Evolutionary conservation across 208 protist genomes (phyloP), one percentile per base, ranked within the genome.

Genomic region (Crithidia thermophila): DNA sequence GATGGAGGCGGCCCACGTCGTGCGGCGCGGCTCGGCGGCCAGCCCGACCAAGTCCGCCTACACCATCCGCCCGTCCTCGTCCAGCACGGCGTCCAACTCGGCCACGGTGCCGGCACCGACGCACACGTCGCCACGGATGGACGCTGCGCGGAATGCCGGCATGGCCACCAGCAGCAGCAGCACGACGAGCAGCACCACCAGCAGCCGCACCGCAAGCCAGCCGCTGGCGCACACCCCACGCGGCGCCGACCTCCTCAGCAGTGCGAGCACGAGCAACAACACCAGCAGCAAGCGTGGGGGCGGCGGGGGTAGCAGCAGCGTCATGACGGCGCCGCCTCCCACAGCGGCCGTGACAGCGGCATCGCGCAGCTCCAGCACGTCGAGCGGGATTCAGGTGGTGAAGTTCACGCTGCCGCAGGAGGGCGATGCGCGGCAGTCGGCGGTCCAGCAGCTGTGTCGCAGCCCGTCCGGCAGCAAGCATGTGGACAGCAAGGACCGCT

Each of bases 401-500:
- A 78, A 79, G 49, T 84, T 94, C 36, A 90, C 78, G 9, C 37
- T 94, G 57, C 88, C 88, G 8, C 33, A 50, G 1, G 78, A 85
- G 6, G 46, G 59, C 23, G 64, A 78, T 53, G 88, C 85, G 21
- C 74, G 81, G 59, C 72, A 80, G 31, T 82, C 82, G 51, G 88
- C 82, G n/a, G 75, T 94, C 37, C 69, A 64, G 53, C 88, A 91
- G 67, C 76, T 94, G 31, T 72, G 72, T 31, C 63, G 65, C 36
- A 88, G 74, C 46, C 30, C 68, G 2, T 36, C 71, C 5, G 85
- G 85, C 6, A 40, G 47, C 37, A 79, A 86, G 72, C 78, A 87
- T 51, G 5, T 94, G n/a, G 68, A 75, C 27, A 84, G 27, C 62
- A 94, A 91, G 56, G 86, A 88, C 25, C 85, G 83, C 36, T 90